Evolutionary conservation across 331 rosid species (phyloP).

Genomic region (Quercus lobata): DNA sequence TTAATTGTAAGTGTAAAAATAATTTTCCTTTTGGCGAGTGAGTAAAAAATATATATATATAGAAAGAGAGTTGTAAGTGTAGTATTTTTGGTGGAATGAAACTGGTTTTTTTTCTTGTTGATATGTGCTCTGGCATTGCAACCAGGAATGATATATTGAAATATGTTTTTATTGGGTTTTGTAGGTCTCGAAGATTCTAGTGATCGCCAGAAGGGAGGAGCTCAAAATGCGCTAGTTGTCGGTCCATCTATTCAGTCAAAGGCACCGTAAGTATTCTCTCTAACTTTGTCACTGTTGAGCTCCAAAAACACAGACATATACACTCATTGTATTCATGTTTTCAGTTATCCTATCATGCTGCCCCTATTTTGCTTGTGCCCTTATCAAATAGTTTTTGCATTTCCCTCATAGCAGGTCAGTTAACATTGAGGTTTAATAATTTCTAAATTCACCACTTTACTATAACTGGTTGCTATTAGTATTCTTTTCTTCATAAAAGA

Average conservation of each 20-base stretch:
- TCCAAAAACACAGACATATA: too few relatives aligned
- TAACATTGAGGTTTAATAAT: too few relatives aligned
- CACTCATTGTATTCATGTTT: too few relatives aligned
- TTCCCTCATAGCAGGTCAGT: too few relatives aligned
- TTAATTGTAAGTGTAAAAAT: too few relatives aligned
- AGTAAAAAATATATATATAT: background rate
- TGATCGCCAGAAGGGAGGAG: slow-evolving; percentile 40
- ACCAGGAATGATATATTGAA: background rate
- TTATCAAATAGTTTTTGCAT: too few relatives aligned
- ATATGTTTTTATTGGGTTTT: background rate
- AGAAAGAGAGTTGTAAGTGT: background rate
- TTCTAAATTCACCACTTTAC: too few relatives aligned
- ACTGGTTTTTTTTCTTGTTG: background rate
- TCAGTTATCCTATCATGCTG: too few relatives aligned
- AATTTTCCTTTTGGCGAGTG: background rate
- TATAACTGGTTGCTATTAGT: too few relatives aligned
- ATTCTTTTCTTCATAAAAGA: background rate
- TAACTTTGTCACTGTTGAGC: background rate
- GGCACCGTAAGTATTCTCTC: slow-evolving; percentile 40
- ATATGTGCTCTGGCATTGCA: background rate
- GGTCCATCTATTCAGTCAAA: slow-evolving; percentile 79
- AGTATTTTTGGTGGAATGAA: background rate
- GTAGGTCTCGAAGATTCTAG: slow-evolving; percentile 58
- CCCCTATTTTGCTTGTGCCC: too few relatives aligned
- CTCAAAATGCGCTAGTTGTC: slow-evolving; percentile 71